These are phyloP conservation scores for Diaporthe destruens DNA, from an alignment of 2,329 filamentous ascomycete genomes.

Conservation along the genomic window DNA sequence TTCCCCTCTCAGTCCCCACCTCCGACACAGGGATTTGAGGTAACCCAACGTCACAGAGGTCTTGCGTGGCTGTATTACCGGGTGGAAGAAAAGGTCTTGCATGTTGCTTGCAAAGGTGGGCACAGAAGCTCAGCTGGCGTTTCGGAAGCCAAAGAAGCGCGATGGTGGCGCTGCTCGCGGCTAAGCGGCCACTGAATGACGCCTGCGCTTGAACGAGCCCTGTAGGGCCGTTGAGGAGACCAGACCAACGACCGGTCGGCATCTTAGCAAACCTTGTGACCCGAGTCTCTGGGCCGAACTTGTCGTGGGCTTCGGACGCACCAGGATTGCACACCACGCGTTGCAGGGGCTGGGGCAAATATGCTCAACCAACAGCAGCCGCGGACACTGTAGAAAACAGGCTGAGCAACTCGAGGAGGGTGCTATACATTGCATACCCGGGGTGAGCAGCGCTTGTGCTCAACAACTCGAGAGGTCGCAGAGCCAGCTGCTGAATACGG, in stretches of 20 bases:
- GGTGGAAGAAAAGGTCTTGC: slow-evolving; percentile 8
- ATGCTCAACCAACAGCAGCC: slow-evolving; percentile 31
- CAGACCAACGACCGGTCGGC: slow-evolving; percentile 35
- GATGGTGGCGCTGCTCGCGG: slow-evolving; percentile 39
- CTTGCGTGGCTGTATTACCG: slow-evolving; percentile 36
- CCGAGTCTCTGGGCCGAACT: slow-evolving; percentile 33
- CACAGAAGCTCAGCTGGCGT: slow-evolving; percentile 21
- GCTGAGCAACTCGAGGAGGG: not conserved
- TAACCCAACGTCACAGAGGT: slow-evolving; percentile 32
- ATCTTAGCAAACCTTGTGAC: slow-evolving; percentile 31
- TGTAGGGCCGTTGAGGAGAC: slow-evolving; percentile 28
- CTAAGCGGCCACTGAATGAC: slow-evolving; percentile 36
- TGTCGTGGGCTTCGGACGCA: slow-evolving; percentile 8
- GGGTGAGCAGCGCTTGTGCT: not conserved
- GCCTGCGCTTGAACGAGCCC: slow-evolving; percentile 32
- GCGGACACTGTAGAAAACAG: not conserved
- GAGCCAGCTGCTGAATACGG: slow-evolving; percentile 3
- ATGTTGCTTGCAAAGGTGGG: slow-evolving; percentile 4
- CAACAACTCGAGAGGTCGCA: not conserved
- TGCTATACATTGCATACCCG: not conserved
- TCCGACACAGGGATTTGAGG: slow-evolving; percentile 27
- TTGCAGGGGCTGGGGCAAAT: slow-evolving; percentile 6
- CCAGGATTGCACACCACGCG: slow-evolving; percentile 1
- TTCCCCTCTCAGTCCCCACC: slow-evolving; percentile 10
- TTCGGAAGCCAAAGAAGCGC: slow-evolving; percentile 37